Base-by-base conservation (phyloP, 2,329 filamentous ascomycete genomes). In the Clarireedia monteithiana region DNA sequence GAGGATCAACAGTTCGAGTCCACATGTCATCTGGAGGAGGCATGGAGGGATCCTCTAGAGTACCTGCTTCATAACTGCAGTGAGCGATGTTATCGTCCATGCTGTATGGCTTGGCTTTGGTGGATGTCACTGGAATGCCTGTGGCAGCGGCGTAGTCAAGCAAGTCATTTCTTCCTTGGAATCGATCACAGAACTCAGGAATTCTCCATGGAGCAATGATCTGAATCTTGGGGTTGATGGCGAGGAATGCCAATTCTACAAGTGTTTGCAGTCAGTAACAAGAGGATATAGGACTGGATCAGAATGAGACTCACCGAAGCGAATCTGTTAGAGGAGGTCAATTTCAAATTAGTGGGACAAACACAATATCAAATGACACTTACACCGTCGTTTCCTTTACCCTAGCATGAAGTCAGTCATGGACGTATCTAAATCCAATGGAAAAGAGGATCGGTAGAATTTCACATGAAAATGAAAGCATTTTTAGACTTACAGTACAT, bases 11-110 rank as follows among this genome's bases (percentile, higher is more conserved):
- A 57, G 84, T 87, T 66, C 85, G 76, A 66, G 83, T 91, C 89
- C 89, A 92, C 83, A 92, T 88, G 70, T 91, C 86, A 64, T 80
- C 77, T 55, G 88, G 87, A 39, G 88, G 82, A 58, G 84, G 83
- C 64, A 79, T 75, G 68, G 80, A 72, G 45, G 78, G 78, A 62
- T 83, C 82, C 72, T 89, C 86, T 58, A 89, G 78, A 60, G 85
- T 85, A 68, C 88, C 88, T 51, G 85, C 85, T 76, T 95, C 89
- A 72, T 94, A 95, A 59, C 75, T 80, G 77, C 84, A 89, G 73
- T 92, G 88, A 55, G 84, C 86, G 65, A 89, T 67, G 74, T 89
- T 88, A 71, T 85, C 83, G 64, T 85, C 82, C 77, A 80, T 80
- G 58, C 73, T 78, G 81, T 82, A 88, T 48, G 84, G 84, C 73